A percentile compares a stretch with the other conserved stretches of the same genome.
These are phyloP conservation scores for Hypoxylon sp. DNA, from an alignment of 2,329 filamentous ascomycete species.

Conservation along the genomic window DNA sequence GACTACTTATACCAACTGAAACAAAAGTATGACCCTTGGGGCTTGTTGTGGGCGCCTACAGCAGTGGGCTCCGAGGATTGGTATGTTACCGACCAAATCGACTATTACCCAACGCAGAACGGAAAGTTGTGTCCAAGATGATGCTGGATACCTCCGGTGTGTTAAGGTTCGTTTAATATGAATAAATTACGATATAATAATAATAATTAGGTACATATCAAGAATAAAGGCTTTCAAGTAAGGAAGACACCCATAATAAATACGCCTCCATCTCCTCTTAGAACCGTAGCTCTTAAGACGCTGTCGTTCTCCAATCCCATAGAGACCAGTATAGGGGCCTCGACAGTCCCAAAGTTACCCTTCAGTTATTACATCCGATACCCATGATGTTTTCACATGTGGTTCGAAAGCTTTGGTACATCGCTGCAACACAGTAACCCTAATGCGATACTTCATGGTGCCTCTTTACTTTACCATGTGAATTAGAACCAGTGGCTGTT, in stretches of 20 bases:
- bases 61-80: slow-evolving; percentile 68
- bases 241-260: neutral
- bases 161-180: neutral
- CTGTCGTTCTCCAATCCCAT: neutral
- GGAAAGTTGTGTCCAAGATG: slow-evolving; percentile 47
- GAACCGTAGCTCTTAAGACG: neutral
- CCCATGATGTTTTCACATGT: neutral
- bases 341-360: neutral
- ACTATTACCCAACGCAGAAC: slow-evolving; percentile 46
- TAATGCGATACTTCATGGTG: neutral
- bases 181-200: slow-evolving; percentile 10
- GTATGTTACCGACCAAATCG: slow-evolving; percentile 50
- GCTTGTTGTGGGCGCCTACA: slow-evolving; percentile 63
- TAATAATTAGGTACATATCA: neutral
- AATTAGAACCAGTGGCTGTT: neutral
- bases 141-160: neutral
- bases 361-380: neutral
- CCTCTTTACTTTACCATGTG: neutral
- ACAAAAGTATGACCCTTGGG: slow-evolving; percentile 62
- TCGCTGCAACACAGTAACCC: neutral
- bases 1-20: slow-evolving; percentile 61
- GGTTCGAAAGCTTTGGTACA: neutral
- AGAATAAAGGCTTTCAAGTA: slow-evolving; percentile 22
- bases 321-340: neutral
- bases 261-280: neutral